These are phyloP conservation scores for Pancytospora philotis DNA, from an alignment of 371 early-diverging fungal species.

Conservation along the genomic window DNA sequence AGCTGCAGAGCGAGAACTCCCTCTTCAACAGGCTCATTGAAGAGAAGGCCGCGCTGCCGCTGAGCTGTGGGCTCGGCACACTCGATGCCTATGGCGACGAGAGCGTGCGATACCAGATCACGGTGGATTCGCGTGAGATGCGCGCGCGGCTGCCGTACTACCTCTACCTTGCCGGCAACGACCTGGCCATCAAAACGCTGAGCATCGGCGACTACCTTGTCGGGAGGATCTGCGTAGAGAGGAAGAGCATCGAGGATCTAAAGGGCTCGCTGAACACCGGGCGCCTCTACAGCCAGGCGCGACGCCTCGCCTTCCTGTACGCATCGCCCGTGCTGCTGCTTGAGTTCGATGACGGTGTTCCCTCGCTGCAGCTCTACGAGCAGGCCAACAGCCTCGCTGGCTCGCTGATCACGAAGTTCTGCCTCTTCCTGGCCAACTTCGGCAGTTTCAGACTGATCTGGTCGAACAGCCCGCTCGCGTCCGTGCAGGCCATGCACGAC, in stretches of 20 bases:
- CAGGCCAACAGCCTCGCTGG: constrained; percentile 15
- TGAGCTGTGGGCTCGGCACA: not conserved
- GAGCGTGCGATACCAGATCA: constrained; percentile 48
- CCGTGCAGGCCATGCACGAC: constrained; percentile 35
- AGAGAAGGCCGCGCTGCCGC: constrained; percentile 62
- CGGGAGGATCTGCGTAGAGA: constrained; percentile 74
- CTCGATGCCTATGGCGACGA: not conserved
- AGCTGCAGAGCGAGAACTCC: constrained; percentile 74
- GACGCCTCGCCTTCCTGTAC: constrained; percentile 75
- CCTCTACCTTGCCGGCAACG: constrained; percentile 68
- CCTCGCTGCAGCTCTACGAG: constrained; percentile 63
- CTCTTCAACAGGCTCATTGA: constrained; percentile 79
- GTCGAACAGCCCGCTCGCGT: constrained; percentile 61
- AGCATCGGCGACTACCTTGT: constrained; percentile 86
- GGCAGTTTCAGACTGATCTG: constrained; percentile 73
- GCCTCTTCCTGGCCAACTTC: constrained; percentile 69
- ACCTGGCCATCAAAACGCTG: constrained; percentile 70
- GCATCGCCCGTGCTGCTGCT: constrained; percentile 70
- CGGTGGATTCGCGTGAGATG: constrained; percentile 86
- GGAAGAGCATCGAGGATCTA: constrained; percentile 79
- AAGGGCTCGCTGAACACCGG: constrained; percentile 71
- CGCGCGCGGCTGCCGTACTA: constrained; percentile 75
- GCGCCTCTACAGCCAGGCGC: constrained; percentile 75
- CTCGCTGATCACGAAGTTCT: constrained; percentile 62
- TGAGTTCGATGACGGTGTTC: constrained; percentile 76